These are phyloP conservation scores for Neurospora cerealis DNA, from an alignment of 495 filamentous ascomycete species.

Conservation along the genomic window DNA sequence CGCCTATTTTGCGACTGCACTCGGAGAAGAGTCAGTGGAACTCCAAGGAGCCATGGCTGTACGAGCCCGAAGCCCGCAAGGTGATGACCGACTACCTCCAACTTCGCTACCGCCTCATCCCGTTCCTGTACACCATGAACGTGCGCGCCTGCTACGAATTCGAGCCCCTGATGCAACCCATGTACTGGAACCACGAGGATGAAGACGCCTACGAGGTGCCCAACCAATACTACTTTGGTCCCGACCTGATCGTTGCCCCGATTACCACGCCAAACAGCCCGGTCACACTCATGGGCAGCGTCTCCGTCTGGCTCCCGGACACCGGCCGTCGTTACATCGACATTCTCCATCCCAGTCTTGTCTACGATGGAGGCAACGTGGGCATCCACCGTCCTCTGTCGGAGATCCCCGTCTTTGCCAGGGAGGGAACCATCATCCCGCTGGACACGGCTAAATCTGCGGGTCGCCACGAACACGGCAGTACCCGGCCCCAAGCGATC, in stretches of 20 bases:
- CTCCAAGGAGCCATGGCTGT: slow-evolving; percentile 50
- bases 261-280: slow-evolving; percentile 32
- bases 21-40: slow-evolving; percentile 42
- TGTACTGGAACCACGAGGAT: slow-evolving; percentile 49
- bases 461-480: slow-evolving; percentile 23
- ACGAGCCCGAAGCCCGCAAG: slow-evolving; percentile 22
- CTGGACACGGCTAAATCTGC: slow-evolving; percentile 27
- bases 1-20: slow-evolving; percentile 48
- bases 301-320: slow-evolving; percentile 40
- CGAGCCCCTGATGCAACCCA: slow-evolving; percentile 43
- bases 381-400: slow-evolving; percentile 32
- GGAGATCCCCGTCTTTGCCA: slow-evolving; percentile 40
- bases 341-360: slow-evolving; percentile 35
- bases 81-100: slow-evolving; percentile 39
- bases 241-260: slow-evolving; percentile 41
- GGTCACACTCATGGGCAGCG: slow-evolving; percentile 26
- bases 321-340: slow-evolving; percentile 35
- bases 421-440: slow-evolving; percentile 45
- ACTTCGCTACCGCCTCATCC: slow-evolving; percentile 43
- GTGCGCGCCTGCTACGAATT: slow-evolving; percentile 28
- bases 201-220: slow-evolving; percentile 40
- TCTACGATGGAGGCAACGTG: slow-evolving; percentile 42
- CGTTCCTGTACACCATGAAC: slow-evolving; percentile 50
- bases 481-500: slow-evolving; percentile 26
- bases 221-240: slow-evolving; percentile 47